These are phyloP conservation scores for Clavispora santaluciae DNA, from an alignment of 805 yeast species.

Conservation along the genomic window DNA sequence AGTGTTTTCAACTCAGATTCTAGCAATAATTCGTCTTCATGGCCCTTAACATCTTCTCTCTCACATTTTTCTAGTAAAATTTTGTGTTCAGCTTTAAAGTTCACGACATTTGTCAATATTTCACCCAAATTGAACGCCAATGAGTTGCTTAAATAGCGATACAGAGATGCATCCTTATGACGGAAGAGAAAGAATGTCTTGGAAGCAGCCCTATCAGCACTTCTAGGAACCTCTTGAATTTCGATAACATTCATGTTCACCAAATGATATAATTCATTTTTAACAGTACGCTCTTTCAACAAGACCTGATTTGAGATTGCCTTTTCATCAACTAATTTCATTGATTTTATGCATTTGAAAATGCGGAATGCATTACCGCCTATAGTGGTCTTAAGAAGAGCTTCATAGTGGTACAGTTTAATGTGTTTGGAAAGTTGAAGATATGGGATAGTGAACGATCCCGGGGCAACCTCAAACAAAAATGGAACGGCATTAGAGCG, in stretches of 20 bases:
- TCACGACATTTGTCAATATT: slow-evolving; percentile 45
- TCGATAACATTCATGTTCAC: slow-evolving; percentile 71
- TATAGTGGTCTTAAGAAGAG: slow-evolving; percentile 52
- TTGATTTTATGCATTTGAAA: slow-evolving; percentile 67
- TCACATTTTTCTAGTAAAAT: slow-evolving; percentile 74
- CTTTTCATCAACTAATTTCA: slow-evolving; percentile 79
- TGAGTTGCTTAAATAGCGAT: slow-evolving; percentile 33
- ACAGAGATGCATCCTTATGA: slow-evolving; percentile 42
- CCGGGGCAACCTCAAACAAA: slow-evolving; percentile 49
- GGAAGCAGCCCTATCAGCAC: slow-evolving; percentile 86
- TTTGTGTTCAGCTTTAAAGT: slow-evolving; percentile 53
- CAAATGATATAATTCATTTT: slow-evolving; percentile 64
- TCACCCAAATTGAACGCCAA: slow-evolving; percentile 52
- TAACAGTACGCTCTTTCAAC: slow-evolving; percentile 70
- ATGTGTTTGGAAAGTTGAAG: slow-evolving; percentile 43
- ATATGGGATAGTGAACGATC: slow-evolving; percentile 61
- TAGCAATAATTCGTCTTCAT: slow-evolving; percentile 67
- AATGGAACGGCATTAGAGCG: slow-evolving; percentile 52
- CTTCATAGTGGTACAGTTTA: slow-evolving; percentile 50
- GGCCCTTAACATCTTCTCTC: slow-evolving; percentile 85
- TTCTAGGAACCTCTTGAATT: slow-evolving; percentile 89
- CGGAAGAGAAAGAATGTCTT: slow-evolving; percentile 82
- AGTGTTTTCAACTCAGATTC: slow-evolving; percentile 73
- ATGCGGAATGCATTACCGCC: slow-evolving; percentile 69
- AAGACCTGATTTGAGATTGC: slow-evolving; percentile 69